phyloP scores from a whole-genome alignment of 306 rosid species.

The Purshia tridentata region DNA sequence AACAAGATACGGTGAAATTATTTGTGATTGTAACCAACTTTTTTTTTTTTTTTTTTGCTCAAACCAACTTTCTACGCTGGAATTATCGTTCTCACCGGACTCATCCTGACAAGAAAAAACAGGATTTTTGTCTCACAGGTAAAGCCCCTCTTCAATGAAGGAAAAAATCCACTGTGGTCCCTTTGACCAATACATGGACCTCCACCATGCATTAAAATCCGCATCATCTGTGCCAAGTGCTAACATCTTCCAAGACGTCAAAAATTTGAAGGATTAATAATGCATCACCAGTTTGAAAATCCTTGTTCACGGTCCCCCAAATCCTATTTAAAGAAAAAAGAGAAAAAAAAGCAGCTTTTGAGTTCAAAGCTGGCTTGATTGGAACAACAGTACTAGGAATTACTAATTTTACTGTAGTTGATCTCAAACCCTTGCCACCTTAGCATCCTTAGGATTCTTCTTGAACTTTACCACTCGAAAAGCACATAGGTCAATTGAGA shows the following conservation, averaged over 20 bases:
- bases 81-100: not conserved
- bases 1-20: not conserved
- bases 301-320: not conserved
- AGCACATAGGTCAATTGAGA: slow-evolving; percentile 2
- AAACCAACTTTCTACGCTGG: not conserved
- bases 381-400: not conserved
- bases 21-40: not conserved
- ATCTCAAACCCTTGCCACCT: not conserved
- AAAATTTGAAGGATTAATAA: not conserved
- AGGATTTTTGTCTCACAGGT: not conserved
- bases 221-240: not conserved
- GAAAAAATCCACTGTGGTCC: slow-evolving; percentile 3
- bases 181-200: slow-evolving; percentile 7
- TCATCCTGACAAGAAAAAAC: not conserved
- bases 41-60: too few species aligned
- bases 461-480: not conserved
- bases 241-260: not conserved
- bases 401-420: not conserved
- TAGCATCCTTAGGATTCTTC: not conserved
- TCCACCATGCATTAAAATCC: not conserved
- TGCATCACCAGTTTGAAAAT: not conserved
- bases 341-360: too few species aligned
- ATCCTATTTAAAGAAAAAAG: not conserved
- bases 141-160: not conserved
- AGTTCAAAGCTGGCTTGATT: not conserved